A percentile compares a stretch with the other conserved stretches of the same genome.
Evolutionary conservation across 345 rosid species (phyloP).

Genomic region (Erucastrum elatum): DNA sequence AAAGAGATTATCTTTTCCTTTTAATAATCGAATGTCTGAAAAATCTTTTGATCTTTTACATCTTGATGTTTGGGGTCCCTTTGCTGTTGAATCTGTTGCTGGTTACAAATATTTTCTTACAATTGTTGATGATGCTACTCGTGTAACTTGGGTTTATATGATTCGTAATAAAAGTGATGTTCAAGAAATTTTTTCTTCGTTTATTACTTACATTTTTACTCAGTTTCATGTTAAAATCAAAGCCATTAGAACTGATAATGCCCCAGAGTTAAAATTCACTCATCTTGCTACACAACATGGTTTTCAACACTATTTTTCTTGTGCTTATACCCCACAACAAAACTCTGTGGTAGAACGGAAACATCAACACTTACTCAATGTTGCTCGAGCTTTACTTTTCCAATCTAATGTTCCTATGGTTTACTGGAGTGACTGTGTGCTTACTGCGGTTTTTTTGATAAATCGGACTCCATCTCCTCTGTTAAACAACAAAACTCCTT

Average conservation of each 20-base stretch:
- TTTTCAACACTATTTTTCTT: neutral
- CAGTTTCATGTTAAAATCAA: neutral
- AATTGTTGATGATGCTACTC: neutral
- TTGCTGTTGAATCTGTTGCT: neutral
- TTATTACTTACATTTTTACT: neutral
- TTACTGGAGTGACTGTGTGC: neutral
- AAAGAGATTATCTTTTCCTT: neutral
- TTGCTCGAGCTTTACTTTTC: neutral
- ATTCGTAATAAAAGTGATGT: neutral
- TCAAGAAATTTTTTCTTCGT: neutral
- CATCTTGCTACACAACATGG: neutral
- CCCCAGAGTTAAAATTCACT: neutral
- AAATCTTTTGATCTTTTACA: neutral
- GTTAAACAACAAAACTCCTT: neutral
- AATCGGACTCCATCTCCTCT: neutral
- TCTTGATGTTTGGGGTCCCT: neutral
- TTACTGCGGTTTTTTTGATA: neutral
- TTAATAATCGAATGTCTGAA: neutral
- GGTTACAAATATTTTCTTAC: neutral
- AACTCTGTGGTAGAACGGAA: neutral
- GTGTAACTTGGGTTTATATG: neutral
- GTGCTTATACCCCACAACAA: neutral
- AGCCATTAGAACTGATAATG: neutral
- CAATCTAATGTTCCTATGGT: neutral
- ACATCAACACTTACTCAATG: neutral